A percentile compares a stretch with the other conserved stretches of the same genome.
Evolutionary conservation across 257 asterid species (phyloP).

Genomic region (Nicotiana sylvestris): DNA sequence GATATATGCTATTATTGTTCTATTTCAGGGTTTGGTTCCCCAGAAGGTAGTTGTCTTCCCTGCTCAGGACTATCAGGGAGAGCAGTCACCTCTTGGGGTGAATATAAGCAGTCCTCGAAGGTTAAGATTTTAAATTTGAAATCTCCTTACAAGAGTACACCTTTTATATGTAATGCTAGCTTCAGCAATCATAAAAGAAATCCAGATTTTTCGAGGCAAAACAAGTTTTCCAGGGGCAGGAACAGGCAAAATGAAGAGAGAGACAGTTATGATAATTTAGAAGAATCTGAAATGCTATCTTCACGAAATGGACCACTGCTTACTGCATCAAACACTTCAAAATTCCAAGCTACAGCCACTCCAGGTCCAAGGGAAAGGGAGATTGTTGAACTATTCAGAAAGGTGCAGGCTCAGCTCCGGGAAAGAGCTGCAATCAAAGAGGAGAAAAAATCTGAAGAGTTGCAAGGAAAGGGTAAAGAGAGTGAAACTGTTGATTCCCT

Average conservation of each 20-base stretch:
- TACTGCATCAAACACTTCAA: conserved; percentile 47
- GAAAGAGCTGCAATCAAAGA: conserved; percentile 71
- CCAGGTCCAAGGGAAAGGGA: conserved; percentile 94
- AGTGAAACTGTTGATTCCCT: conserved; percentile 94
- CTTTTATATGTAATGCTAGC: conserved; percentile 54
- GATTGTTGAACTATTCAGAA: conserved; percentile 84
- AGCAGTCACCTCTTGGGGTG: conserved; percentile 41
- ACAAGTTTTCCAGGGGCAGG: conserved; percentile 64
- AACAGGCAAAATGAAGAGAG: conserved; percentile 58
- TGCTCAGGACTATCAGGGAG: conserved; percentile 55
- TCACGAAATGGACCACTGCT: conserved; percentile 68
- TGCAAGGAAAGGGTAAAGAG: conserved; percentile 63
- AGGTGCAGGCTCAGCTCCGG: conserved; percentile 90
- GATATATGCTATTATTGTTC: conserved; percentile 9
- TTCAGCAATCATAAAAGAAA: conserved; percentile 62
- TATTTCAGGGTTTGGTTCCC: conserved; percentile 56
- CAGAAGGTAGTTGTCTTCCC: conserved; percentile 54
- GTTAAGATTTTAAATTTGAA: conserved; percentile 36
- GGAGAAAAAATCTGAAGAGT: conserved; percentile 60
- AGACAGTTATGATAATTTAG: conserved; percentile 56
- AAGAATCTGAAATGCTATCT: conserved; percentile 57
- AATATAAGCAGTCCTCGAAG: conserved; percentile 30
- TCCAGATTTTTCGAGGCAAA: conserved; percentile 64
- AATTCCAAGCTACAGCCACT: conserved; percentile 58
- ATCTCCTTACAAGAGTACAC: conserved; percentile 33